Evolutionary conservation across 345 rosid species (phyloP), one percentile per base, ranked within the genome.

Genomic region (Citropsis articulata): DNA sequence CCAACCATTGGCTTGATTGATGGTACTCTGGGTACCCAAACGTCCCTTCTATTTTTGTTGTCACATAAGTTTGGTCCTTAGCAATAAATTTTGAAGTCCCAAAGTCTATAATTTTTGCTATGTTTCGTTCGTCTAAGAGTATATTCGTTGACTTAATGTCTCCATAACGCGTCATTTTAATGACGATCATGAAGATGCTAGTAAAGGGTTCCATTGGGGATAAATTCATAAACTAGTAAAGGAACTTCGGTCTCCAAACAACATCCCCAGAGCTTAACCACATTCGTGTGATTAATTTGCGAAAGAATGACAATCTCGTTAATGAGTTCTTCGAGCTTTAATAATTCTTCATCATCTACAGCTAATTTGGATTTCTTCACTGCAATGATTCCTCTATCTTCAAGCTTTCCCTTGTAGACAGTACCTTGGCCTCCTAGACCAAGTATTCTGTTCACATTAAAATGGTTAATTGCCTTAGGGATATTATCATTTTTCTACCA

Each of bases 351-450:
- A 53, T 76, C 64, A 13, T 33, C 28, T 13, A 53, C 33, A 8
- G 45, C 13, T 40, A 9, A 40, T 8, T 63, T 75, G 31, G 72
- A 76, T 30, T 53, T 76, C 9, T 76, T 76, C 3, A 76, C 64
- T 21, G 79, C 72, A 33, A 76, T 45, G 9, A 73, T 73, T 73
- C 55, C n/a, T 73, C 67, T 67, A 38, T 60, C 66, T 1, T 3
- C 53, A 2, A 60, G 5, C 76, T 59, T 73, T 25, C 76, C 75
- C n/a, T 72, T 72, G 18, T 35, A 72, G 1, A 61, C 69, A 40
- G 77, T 61, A 10, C 77, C 77, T 45, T 75, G 77, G 4, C 69
- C 69, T 42, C 77, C 77, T 1, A 28, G 31, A 45, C 77, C 77
- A 12, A 75, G 42, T 9, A 75, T 45, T 62, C 77, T 63, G 24